Evolutionary conservation across 352 stramenopile species (phyloP).

Genomic region (Phytopythium aichiense): DNA sequence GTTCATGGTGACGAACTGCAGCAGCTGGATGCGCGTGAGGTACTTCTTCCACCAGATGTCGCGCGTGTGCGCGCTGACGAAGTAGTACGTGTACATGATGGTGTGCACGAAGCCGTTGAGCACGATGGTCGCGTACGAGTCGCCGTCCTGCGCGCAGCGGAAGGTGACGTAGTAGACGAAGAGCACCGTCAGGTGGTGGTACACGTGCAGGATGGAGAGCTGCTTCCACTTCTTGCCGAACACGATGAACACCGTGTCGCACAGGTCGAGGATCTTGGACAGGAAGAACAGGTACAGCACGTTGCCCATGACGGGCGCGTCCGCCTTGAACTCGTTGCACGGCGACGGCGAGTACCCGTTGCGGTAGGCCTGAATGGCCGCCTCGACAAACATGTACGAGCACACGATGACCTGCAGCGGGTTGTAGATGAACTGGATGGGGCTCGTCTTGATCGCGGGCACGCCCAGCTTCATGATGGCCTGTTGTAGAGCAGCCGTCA

Average conservation of each 20-base stretch:
- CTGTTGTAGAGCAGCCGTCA: conserved; percentile 12
- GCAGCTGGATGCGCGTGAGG: conserved; percentile 92
- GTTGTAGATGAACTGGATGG: conserved; percentile 94
- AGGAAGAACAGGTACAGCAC: conserved; percentile 96
- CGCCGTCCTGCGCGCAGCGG: conserved; percentile 91
- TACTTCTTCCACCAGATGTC: conserved; percentile 97
- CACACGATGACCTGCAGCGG: conserved; percentile 91
- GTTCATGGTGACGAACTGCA: conserved; percentile 89
- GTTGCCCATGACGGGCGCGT: conserved; percentile 86
- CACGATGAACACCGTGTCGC: conserved; percentile 95
- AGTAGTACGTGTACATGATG: conserved; percentile 99
- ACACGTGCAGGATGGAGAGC: conserved; percentile 96
- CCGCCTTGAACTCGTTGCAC: conserved; percentile 86
- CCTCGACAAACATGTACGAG: conserved; percentile 93
- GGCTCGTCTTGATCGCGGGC: conserved; percentile 46
- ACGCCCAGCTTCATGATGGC: conserved; percentile 48
- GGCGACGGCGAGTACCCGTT: conserved; percentile 79
- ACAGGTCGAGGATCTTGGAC: conserved; percentile 91
- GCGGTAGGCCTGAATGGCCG: conserved; percentile 82
- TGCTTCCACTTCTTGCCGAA: conserved; percentile 96
- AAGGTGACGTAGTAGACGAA: conserved; percentile 94
- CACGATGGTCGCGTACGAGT: conserved; percentile 94
- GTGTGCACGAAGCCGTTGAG: conserved; percentile 97
- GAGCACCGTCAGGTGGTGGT: conserved; percentile 96
- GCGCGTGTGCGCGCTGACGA: conserved; percentile 95